Evolutionary conservation across 768 basidiomycete genomes (phyloP).

Genomic region (Porpolomopsis calyptriformis): DNA sequence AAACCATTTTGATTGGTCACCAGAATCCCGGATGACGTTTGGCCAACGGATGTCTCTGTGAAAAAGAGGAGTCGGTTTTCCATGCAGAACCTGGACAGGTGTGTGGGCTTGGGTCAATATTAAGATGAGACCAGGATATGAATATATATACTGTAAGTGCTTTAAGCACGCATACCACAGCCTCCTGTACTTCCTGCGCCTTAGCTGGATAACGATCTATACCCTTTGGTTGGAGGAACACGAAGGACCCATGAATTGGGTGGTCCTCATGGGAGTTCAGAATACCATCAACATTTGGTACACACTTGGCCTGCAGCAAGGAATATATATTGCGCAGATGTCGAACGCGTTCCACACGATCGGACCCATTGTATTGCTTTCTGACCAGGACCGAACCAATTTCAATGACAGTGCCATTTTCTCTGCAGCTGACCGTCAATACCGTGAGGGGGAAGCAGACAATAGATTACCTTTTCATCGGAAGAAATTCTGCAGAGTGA

Average conservation of each 20-base stretch:
- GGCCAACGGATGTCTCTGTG: not conserved
- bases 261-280: not conserved
- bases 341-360: not conserved
- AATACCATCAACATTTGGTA: constrained; percentile 1
- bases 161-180: constrained; percentile 1
- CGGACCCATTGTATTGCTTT: not conserved
- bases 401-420: not conserved
- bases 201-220: not conserved
- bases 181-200: not conserved
- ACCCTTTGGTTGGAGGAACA: constrained; percentile 1
- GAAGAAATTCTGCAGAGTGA: not conserved
- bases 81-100: not conserved
- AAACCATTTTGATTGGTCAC: not conserved
- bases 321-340: constrained; percentile 1
- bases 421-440: not conserved
- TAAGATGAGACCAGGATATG: not conserved
- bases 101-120: no score
- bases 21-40: not conserved
- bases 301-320: not conserved
- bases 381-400: not conserved
- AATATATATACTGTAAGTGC: not conserved
- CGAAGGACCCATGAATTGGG: not conserved
- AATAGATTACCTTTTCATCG: not conserved
- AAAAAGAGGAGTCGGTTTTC: not conserved
- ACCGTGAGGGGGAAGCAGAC: not conserved